A percentile compares a stretch with the other conserved stretches of the same genome.
phyloP scores from a whole-genome alignment of 768 basidiomycete species.

The Boletus sp. region DNA sequence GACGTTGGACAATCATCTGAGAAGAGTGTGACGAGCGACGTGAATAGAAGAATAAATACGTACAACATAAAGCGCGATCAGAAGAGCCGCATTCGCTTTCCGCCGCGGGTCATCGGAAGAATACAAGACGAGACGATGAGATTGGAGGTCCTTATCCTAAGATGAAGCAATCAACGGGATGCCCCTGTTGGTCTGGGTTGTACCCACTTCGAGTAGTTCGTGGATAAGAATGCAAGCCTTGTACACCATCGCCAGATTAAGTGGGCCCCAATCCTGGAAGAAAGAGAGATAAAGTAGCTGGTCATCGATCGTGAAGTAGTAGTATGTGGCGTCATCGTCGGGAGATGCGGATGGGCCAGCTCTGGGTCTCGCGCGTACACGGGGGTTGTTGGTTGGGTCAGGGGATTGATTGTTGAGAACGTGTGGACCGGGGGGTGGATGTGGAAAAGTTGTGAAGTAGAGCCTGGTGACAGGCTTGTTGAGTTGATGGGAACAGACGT shows the following conservation, averaged over 20 bases:
- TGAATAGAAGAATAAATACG: conserved; percentile 31
- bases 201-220: conserved; percentile 74
- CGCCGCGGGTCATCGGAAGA: conserved; percentile 79
- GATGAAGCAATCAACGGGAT: conserved; percentile 21
- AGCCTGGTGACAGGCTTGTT: conserved; percentile 45
- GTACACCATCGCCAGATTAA: conserved; percentile 91
- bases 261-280: conserved; percentile 92
- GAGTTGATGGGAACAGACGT: conserved; percentile 5
- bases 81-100: conserved; percentile 92
- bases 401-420: conserved; percentile 57
- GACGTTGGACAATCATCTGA: conserved; percentile 90
- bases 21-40: conserved; percentile 18
- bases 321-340: conserved; percentile 73
- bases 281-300: conserved; percentile 89
- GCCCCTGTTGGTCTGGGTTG: conserved; percentile 17
- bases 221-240: conserved; percentile 90
- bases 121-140: conserved; percentile 83
- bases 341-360: conserved; percentile 62
- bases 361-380: conserved; percentile 56
- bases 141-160: conserved; percentile 70
- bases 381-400: conserved; percentile 54
- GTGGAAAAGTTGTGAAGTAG: conserved; percentile 86
- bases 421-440: conserved; percentile 65
- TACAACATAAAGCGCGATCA: conserved; percentile 91
- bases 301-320: conserved; percentile 93